These are phyloP conservation scores for Ogataea ramenticola DNA, from an alignment of 805 yeast genomes.

Conservation along the genomic window DNA sequence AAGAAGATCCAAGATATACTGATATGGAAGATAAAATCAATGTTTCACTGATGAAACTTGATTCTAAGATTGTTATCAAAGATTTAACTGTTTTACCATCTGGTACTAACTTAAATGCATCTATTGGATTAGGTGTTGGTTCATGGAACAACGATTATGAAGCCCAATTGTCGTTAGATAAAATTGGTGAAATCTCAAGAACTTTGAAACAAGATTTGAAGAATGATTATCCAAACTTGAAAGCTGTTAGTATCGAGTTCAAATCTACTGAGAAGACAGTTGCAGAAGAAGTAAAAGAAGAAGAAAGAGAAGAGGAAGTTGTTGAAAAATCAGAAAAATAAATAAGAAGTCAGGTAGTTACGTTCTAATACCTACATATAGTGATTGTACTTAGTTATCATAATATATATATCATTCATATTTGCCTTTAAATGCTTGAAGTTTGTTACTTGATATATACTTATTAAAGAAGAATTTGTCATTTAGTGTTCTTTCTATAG, in stretches of 20 bases:
- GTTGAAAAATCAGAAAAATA: not conserved
- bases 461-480: no score
- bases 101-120: constrained; percentile 46
- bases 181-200: constrained; percentile 25
- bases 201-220: constrained; percentile 23
- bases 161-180: constrained; percentile 23
- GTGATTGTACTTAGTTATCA: no score
- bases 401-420: no score
- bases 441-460: no score
- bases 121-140: constrained; percentile 22
- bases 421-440: no score
- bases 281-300: constrained; percentile 7
- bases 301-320: constrained; percentile 3
- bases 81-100: constrained; percentile 42
- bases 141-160: constrained; percentile 22
- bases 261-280: constrained; percentile 12
- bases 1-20: constrained; percentile 40
- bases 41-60: constrained; percentile 24
- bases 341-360: no score
- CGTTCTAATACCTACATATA: no score
- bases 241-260: constrained; percentile 26
- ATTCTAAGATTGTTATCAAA: constrained; percentile 24
- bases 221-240: constrained; percentile 26
- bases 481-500: no score
- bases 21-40: constrained; percentile 30